phyloP scores from a whole-genome alignment of 345 rosid species.

The Euphorbia peplus region DNA sequence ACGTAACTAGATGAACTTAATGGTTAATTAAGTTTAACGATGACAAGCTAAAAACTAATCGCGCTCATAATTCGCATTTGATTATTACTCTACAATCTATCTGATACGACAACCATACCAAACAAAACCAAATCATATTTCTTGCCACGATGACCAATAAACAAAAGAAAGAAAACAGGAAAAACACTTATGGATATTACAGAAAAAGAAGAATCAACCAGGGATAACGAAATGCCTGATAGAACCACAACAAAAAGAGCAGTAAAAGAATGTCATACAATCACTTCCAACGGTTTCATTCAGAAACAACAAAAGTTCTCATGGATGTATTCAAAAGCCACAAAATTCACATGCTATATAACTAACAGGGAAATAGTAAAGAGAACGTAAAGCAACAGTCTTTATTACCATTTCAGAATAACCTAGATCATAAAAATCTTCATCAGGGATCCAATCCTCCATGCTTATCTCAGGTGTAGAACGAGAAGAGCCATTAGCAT shows the following conservation, averaged over 20 bases:
- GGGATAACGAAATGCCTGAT: too few relatives aligned
- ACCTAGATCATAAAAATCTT: conserved; percentile 45
- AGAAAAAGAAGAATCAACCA: not conserved
- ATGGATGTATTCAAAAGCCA: too few relatives aligned
- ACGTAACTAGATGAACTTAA: too few relatives aligned
- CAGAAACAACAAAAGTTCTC: too few relatives aligned
- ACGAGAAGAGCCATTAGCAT: conserved; percentile 53
- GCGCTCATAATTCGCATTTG: not conserved
- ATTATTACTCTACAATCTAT: not conserved
- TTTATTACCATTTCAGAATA: conserved; percentile 61
- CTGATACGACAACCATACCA: not conserved
- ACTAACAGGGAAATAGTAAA: not conserved
- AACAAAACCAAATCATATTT: too few relatives aligned
- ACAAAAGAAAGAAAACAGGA: not conserved
- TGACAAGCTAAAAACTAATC: not conserved
- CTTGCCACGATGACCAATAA: not conserved
- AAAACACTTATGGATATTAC: not conserved
- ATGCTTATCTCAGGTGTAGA: conserved; percentile 48
- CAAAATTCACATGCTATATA: conserved; percentile 4
- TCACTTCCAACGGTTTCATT: too few relatives aligned
- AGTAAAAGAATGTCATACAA: too few relatives aligned
- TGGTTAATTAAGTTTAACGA: not conserved
- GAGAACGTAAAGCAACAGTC: not conserved
- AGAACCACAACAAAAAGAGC: not conserved
- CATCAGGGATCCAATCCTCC: conserved; percentile 63